phyloP scores from a whole-genome alignment of 2,329 filamentous ascomycete genomes.

The Botrytis elliptica region DNA sequence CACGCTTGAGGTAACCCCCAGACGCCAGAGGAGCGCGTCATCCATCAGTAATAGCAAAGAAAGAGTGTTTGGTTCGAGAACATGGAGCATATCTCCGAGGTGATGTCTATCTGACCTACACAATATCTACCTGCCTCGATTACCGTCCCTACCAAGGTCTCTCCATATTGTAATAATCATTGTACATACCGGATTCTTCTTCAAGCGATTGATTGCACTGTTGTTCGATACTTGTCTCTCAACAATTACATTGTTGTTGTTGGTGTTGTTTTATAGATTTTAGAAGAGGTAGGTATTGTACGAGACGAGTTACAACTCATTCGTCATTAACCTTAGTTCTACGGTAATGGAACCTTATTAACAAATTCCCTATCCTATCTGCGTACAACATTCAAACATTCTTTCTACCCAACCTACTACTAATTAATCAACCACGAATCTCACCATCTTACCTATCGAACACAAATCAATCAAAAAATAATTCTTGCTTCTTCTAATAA shows the following conservation, averaged over 20 bases:
- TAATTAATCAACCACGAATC: neutral
- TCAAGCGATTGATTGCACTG: neutral
- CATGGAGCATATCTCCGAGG: neutral
- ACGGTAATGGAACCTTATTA: neutral
- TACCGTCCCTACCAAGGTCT: neutral
- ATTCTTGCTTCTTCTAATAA: neutral
- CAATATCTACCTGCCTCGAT: neutral
- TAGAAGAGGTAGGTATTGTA: neutral
- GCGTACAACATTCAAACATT: slow-evolving; percentile 5
- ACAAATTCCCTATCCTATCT: neutral
- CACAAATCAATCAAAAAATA: slow-evolving; percentile 1
- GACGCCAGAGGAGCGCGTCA: neutral
- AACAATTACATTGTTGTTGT: neutral
- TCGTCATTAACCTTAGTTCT: neutral
- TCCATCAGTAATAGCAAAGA: neutral
- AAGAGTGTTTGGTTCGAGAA: neutral
- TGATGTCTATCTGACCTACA: neutral
- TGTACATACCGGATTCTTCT: neutral
- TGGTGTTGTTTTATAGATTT: neutral
- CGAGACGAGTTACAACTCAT: neutral
- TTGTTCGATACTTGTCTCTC: too few species aligned
- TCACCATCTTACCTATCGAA: neutral
- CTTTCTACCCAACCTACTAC: neutral
- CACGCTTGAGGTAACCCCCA: neutral
- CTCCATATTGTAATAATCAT: neutral